Percentiles rank a stretch among this genome's conserved stretches.
phyloP scores from a whole-genome alignment of 768 basidiomycete genomes.

The Strobilomyces echinocephalus region DNA sequence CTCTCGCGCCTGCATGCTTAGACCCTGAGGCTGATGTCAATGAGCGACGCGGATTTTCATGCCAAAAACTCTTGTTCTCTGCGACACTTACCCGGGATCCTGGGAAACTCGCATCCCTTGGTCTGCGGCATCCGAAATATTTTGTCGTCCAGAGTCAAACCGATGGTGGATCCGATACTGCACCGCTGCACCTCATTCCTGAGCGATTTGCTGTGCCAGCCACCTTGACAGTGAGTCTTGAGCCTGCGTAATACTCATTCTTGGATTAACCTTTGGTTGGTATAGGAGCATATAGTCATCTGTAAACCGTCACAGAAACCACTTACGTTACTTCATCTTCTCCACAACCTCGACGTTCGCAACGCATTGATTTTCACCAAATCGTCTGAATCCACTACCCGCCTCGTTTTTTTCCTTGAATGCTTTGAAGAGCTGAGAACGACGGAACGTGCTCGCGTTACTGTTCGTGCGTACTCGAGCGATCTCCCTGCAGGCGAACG shows the following conservation, averaged over 20 bases:
- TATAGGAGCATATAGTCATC: slow-evolving; percentile 82
- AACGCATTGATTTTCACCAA: slow-evolving; percentile 95
- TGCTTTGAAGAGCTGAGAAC: slow-evolving; percentile 62
- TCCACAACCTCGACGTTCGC: slow-evolving; percentile 53
- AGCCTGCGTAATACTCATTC: background rate
- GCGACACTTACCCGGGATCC: slow-evolving; percentile 95
- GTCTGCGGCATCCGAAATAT: slow-evolving; percentile 77
- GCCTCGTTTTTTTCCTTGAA: slow-evolving; percentile 77
- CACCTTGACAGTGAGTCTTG: slow-evolving; percentile 56
- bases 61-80: slow-evolving; percentile 94
- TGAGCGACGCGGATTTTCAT: slow-evolving; percentile 59
- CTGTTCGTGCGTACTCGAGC: slow-evolving; percentile 77
- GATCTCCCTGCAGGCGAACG: slow-evolving; percentile 74
- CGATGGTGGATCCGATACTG: slow-evolving; percentile 32
- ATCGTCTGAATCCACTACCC: slow-evolving; percentile 81
- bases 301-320: slow-evolving; percentile 80
- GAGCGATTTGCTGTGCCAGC: slow-evolving; percentile 81
- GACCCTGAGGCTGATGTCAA: slow-evolving; percentile 43
- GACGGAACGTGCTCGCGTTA: slow-evolving; percentile 26
- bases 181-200: slow-evolving; percentile 53
- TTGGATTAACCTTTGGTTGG: slow-evolving; percentile 1
- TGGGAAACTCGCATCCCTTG: slow-evolving; percentile 81
- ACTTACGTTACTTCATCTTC: slow-evolving; percentile 81
- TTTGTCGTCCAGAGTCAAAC: slow-evolving; percentile 68
- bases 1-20: slow-evolving; percentile 59